Evolutionary conservation across 75 land plant species (phyloP), one percentile per base, ranked within the genome.

Genomic region (Gnetum montanum): DNA sequence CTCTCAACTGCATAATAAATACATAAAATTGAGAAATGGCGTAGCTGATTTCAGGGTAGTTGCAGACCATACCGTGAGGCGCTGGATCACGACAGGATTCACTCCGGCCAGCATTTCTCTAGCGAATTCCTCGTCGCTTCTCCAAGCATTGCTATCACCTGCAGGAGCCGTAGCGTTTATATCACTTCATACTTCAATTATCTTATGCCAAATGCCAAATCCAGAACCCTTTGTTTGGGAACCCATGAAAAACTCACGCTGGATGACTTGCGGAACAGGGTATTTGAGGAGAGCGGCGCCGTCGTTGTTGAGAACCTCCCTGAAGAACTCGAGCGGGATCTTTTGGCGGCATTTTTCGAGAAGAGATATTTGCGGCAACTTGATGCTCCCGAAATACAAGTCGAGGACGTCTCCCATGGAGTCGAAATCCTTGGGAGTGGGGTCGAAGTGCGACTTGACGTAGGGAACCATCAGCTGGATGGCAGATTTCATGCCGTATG

Each of bases 71-170:
- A 84, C 94, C 58, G 78, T 25, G 15, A 88, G 75, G 8, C 44
- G 58, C 16, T 73, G 33, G 18, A 90, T 83, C 22, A 61, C 10
- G 5, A 83, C 60, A 8, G 91, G 91, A 61, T 90, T 77, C 1
- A 80, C 44, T 33, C 96, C 96, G 18, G 88, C 90, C 3, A 90
- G 71, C 86, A 77, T 86, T 56, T 90, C 83, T 47, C 91, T 67
- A 0, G 70, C 82, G 55, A 90, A 90, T 56, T 86, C 96, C 48
- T 70, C 84, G 65, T 90, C 96, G 3, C 72, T 71, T 28, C 68
- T 69, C 92, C 92, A 90, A n/a, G 84, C 96, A 36, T 28, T 46
- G 58, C 64, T 67, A 34, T 82, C 70, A 55, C 49, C 82, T 81
- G 52, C 59, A 44, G n/a, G n/a, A n/a, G n/a, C n/a, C n/a, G n/a